phyloP scores from a whole-genome alignment of 1,284 basidiomycete species.

The Ceratobasidium sp. region DNA sequence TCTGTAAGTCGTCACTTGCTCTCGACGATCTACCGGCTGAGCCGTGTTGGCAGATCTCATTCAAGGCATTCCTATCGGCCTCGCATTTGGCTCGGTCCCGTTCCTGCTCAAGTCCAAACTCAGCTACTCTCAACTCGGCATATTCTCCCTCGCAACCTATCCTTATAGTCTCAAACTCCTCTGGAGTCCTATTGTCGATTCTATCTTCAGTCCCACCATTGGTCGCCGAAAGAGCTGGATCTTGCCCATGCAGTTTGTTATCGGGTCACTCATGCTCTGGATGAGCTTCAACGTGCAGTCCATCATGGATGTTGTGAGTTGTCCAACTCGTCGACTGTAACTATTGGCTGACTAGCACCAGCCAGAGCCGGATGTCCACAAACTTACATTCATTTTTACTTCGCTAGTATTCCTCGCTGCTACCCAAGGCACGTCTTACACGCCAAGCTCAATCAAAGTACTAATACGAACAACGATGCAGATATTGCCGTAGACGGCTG shows the following conservation, averaged over 20 bases:
- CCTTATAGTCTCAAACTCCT: slow-evolving; percentile 97
- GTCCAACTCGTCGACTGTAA: slow-evolving; percentile 9
- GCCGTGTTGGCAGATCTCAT: slow-evolving; percentile 70
- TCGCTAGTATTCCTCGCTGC: slow-evolving; percentile 94
- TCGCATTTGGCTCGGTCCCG: slow-evolving; percentile 77
- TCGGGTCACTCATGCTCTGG: slow-evolving; percentile 88
- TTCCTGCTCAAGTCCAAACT: slow-evolving; percentile 95
- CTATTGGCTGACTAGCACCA: slow-evolving; percentile 48
- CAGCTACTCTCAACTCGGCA: slow-evolving; percentile 94
- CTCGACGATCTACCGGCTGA: slow-evolving; percentile 24
- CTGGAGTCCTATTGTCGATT: slow-evolving; percentile 98
- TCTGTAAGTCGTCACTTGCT: slow-evolving; percentile 68
- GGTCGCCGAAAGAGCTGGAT: slow-evolving; percentile 99
- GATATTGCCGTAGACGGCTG: slow-evolving; percentile 65
- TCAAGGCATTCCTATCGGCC: slow-evolving; percentile 93
- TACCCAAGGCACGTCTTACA: slow-evolving; percentile 78
- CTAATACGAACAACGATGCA: slow-evolving; percentile 28
- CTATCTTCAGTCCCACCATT: slow-evolving; percentile 79
- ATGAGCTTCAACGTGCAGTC: slow-evolving; percentile 83
- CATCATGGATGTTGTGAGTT: slow-evolving; percentile 80
- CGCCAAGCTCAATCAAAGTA: not conserved
- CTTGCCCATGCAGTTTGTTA: slow-evolving; percentile 93
- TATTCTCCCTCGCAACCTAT: slow-evolving; percentile 92
- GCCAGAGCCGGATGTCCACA: slow-evolving; percentile 82
- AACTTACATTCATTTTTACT: slow-evolving; percentile 89